Evolutionary conservation across 257 asterid species (phyloP).

Genomic region (Petrea volubilis): DNA sequence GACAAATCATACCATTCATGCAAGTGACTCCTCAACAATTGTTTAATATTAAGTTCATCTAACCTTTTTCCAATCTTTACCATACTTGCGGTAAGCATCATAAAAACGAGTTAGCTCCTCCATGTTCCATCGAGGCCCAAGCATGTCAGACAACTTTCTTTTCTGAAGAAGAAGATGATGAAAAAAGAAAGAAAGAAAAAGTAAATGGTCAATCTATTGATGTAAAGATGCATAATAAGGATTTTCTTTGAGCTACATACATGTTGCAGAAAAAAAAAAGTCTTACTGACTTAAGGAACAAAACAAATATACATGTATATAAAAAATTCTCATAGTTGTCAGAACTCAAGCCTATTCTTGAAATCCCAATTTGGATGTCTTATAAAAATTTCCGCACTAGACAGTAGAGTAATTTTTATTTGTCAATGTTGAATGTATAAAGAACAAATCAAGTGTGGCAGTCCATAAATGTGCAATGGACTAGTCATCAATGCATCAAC

Average conservation of each 20-base stretch:
- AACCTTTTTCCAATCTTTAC: conserved; percentile 92
- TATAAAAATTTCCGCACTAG: background rate
- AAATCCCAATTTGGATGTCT: background rate
- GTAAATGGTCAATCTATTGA: conserved; percentile 13
- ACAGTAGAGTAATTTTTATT: background rate
- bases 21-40: conserved; percentile 13
- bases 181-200: background rate
- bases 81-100: conserved; percentile 78
- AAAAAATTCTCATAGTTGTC: conserved; percentile 12
- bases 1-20: conserved; percentile 4
- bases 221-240: background rate
- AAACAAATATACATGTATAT: conserved; percentile 12
- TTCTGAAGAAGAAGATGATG: conserved; percentile 45
- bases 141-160: conserved; percentile 77
- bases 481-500: background rate
- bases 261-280: background rate
- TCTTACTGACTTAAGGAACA: background rate
- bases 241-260: background rate
- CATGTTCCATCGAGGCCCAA: conserved; percentile 82
- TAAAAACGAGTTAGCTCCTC: conserved; percentile 79
- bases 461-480: conserved; percentile 4
- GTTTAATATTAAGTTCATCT: conserved; percentile 24
- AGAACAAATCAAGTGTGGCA: conserved; percentile 8
- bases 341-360: conserved; percentile 14
- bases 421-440: background rate